Base-by-base conservation (phyloP, 2,329 filamentous ascomycete genomes). In the Cyphellophora attinorum region DNA sequence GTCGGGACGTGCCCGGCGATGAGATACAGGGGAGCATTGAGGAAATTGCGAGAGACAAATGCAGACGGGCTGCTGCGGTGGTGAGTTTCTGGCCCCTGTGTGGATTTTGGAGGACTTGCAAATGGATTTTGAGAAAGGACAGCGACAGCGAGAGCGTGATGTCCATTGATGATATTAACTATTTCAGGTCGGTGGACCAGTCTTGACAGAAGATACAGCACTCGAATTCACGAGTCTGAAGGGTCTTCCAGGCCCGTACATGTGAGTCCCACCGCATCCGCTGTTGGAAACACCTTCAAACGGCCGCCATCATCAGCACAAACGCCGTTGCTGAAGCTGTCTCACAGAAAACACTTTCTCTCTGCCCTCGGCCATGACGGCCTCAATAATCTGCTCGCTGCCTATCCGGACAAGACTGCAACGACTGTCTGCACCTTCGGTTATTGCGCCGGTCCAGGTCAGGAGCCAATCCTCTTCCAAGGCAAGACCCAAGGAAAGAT, bases 351-450 rank as follows among this genome's bases (percentile, higher is more conserved):
- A 70, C 93, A 85, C 76, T 98, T 98, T 62, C 72, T 98, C 60
- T 65, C 81, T 42, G 72, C 76, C 18, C 69, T 95, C 38, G 91
- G 91, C 37, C 85, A 86, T 46, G 66, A 81, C 31, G 83, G 91
- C 11, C 69, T 98, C 39, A 93, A 95, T 63, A 91, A 89, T 55
- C 73, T 98, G 44, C 77, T 98, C 27, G 79, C 78, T 34, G 85
- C 81, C 5, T 95, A 94, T 57, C 70, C 83, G 17, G 84, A 98
- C 62, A 95, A 95, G 60, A 82, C 80, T 29, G 86, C 86, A 29
- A 79, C 93, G 61, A 89, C 91, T 12, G 83, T 98, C 29, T 95
- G 89, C 63, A 98, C 91, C 1, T 98, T 98, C 61, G 91, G 79
- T 15, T 95, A 93, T 62, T 91, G 76, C 35, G 72, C 79, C 44